Base-by-base conservation (phyloP, 305 asterid species). In the Ajuga reptans region DNA sequence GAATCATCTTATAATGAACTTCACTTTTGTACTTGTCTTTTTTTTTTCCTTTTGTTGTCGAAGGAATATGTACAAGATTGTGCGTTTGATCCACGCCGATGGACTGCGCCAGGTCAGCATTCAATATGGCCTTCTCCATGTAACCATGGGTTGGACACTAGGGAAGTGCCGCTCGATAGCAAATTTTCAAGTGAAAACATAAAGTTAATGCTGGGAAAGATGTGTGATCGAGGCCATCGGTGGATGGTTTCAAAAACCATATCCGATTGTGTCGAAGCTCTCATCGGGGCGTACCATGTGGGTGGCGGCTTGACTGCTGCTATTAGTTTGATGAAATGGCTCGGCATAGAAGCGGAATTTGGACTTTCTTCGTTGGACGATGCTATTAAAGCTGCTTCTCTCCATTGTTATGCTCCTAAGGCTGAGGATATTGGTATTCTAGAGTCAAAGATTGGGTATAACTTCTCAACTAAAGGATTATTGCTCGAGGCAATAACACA, bases 71-170 rank as follows among this genome's bases (percentile, higher is more conserved):
- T 94, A 72, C 88, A 85, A 62, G 98, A 87, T 77, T 74, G 79
- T 45, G 77, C 99, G 64, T 94, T 87, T 75, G 95, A 89, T 60
- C 89, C 96, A 14, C 87, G 96, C 33, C 84, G 89, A 51, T 94
- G 98, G 99, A 80, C 84, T 31, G 99, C 97, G 45, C 96, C 99
- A 0, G 98, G 99, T 31, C 99, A 94, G 66, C 81, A 69, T 58
- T 78, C 93, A n/a, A 80, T 91, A 77, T 83, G 90, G 83, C 84
- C 83, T 59, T 80, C 78, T 69, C 88, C 88, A 2, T 91, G 98
- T 53, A 68, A 68, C 33, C 99, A 91, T 47, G 87, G 79, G 21
- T 75, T 94, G 64, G 91, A 88, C 53, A 80, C 89, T 5, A 46
- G 39, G 57, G 92, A 86, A 78, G 97, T 94, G 57, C 99, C 99